Evolutionary conservation across 1,284 basidiomycete genomes (phyloP).

Genomic region (Puccinia triticina): DNA sequence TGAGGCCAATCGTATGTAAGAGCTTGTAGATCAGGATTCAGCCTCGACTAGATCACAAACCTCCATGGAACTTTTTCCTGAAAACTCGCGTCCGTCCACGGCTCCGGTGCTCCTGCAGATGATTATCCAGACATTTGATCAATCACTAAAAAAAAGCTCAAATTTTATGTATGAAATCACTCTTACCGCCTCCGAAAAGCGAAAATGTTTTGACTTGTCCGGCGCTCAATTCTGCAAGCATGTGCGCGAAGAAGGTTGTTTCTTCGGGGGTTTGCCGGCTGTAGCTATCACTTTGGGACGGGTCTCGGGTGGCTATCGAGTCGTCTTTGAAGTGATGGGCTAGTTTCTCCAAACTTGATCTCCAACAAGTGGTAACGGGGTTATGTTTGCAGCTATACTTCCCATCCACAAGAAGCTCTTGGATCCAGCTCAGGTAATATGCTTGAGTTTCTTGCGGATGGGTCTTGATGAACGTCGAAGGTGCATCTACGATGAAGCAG

Average conservation of each 20-base stretch:
- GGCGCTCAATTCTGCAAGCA: neutral
- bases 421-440: constrained; percentile 21
- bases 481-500: constrained; percentile 25
- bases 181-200: constrained; percentile 35
- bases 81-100: constrained; percentile 23
- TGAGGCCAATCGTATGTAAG: neutral
- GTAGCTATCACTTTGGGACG: constrained; percentile 33
- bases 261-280: neutral
- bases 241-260: neutral
- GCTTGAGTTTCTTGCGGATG: constrained; percentile 4
- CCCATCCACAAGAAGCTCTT: neutral
- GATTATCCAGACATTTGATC: neutral
- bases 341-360: neutral
- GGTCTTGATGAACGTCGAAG: constrained; percentile 15
- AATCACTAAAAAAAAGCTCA: neutral
- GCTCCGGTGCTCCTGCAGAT: constrained; percentile 30
- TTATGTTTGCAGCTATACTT: neutral
- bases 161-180: neutral
- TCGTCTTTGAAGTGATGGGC: neutral
- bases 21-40: neutral
- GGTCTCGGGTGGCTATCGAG: constrained; percentile 12
- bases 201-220: constrained; percentile 28
- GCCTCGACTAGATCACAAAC: neutral
- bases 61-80: constrained; percentile 33
- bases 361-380: neutral